phyloP scores from a whole-genome alignment of 352 stramenopile genomes.

The Globisporangium splendens region DNA sequence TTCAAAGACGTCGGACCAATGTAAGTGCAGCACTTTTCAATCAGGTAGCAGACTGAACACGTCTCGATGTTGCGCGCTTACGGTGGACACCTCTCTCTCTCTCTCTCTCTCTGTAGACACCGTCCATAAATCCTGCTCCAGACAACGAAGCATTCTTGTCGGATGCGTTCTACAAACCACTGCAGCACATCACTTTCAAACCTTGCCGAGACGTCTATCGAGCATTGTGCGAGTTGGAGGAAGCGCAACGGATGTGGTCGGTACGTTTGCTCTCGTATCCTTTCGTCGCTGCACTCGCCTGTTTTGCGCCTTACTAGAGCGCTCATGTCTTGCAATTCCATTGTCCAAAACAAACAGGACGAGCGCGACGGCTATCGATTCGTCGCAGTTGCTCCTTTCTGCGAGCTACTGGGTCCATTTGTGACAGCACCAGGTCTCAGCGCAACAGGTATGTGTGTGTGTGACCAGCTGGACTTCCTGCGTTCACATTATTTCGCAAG shows the following conservation, averaged over 20 bases:
- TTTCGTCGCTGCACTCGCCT: too few species aligned
- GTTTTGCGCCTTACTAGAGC: background rate
- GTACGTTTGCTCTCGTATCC: slow-evolving; percentile 10
- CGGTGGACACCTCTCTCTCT: slow-evolving; percentile 9
- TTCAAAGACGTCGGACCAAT: slow-evolving; percentile 9
- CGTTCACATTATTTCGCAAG: background rate
- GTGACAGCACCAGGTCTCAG: slow-evolving; percentile 7
- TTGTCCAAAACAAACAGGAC: slow-evolving; percentile 1
- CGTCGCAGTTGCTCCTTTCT: slow-evolving; percentile 14
- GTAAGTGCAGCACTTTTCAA: slow-evolving; percentile 13
- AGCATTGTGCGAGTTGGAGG: slow-evolving; percentile 28
- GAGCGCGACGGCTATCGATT: slow-evolving; percentile 5
- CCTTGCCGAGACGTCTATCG: slow-evolving; percentile 33
- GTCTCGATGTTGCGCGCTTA: too few species aligned
- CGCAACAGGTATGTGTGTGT: slow-evolving; percentile 7
- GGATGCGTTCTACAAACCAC: slow-evolving; percentile 16
- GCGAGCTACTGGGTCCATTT: slow-evolving; percentile 16
- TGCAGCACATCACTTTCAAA: slow-evolving; percentile 30
- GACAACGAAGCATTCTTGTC: slow-evolving; percentile 5
- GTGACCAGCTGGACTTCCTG: background rate
- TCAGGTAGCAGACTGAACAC: too few species aligned
- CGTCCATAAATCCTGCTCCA: slow-evolving; percentile 13
- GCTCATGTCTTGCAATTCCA: background rate
- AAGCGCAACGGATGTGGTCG: slow-evolving; percentile 21
- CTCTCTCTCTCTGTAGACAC: slow-evolving; percentile 21